phyloP scores from a whole-genome alignment of 2,329 filamentous ascomycete species.

The Didymellaceae sp. region DNA sequence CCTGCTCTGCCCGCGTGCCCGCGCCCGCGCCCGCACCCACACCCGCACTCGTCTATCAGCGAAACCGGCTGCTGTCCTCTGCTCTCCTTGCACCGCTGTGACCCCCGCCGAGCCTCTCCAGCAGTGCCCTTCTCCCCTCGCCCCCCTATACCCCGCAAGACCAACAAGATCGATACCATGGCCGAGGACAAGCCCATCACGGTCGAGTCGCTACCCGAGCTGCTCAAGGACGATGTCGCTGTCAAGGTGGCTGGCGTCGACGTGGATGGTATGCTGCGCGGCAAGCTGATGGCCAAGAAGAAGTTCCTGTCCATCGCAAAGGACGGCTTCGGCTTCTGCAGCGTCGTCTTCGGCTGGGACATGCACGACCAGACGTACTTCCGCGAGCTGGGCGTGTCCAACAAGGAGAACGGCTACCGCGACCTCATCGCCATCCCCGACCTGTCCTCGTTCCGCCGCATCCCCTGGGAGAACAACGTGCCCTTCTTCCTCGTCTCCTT shows the following conservation, averaged over 20 bases:
- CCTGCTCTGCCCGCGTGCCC: no score
- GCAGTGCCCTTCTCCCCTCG: not conserved
- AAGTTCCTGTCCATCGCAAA: constrained; percentile 87
- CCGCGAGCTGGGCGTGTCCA: constrained; percentile 83
- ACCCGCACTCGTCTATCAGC: no score
- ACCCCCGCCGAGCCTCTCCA: not conserved
- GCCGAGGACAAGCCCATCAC: constrained; percentile 56
- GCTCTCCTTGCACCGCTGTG: not conserved
- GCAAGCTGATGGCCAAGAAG: constrained; percentile 89
- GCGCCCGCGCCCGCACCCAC: no score
- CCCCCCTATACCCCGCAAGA: not conserved
- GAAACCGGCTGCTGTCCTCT: constrained; percentile 1
- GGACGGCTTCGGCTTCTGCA: constrained; percentile 90
- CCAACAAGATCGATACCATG: constrained; percentile 22
- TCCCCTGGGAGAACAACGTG: constrained; percentile 88
- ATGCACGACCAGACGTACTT: constrained; percentile 95
- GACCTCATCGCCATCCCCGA: constrained; percentile 86
- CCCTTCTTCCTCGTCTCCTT: constrained; percentile 88
- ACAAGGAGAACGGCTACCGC: constrained; percentile 87
- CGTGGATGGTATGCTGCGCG: constrained; percentile 84
- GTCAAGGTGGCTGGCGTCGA: constrained; percentile 90
- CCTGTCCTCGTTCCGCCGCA: constrained; percentile 76
- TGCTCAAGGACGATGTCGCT: constrained; percentile 74
- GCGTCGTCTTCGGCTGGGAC: constrained; percentile 94
- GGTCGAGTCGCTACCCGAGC: constrained; percentile 66